Base-by-base conservation (phyloP, 1,284 basidiomycete genomes). In the Agaricales sp. region DNA sequence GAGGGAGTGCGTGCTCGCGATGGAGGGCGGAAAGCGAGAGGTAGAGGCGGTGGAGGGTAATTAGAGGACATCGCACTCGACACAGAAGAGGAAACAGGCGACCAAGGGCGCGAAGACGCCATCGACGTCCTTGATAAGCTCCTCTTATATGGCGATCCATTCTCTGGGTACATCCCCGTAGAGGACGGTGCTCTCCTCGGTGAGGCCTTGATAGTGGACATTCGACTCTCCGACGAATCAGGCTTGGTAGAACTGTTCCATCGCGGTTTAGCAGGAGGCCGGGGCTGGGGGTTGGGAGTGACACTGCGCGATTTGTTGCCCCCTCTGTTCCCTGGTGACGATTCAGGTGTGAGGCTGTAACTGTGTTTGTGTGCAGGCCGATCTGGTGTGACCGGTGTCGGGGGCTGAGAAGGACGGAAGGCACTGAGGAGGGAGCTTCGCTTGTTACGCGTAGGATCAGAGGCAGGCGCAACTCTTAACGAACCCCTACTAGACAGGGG, bases 181-280 rank as follows among this genome's bases (percentile, higher is more conserved):
- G 71, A 59, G 18, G 73, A 75, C 20, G 72, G 72, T 4, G 74
- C 66, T 49, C 74, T 66, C 57, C 69, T 73, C n/a, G 73, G 71
- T 11, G 75, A 68, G 18, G 66, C 67, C 59, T 76, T 80, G 50
- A 76, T 59, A 3, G 75, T 77, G 24, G 58, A 59, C 13, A 62
- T 55, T 22, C 69, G 66, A 20, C 76, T 74, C 21, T 80, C 80
- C 3, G 63, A 52, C 45, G n/a, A n/a, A n/a, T 77, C 69, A 13
- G 88, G 71, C 59, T 72, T 86, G 2, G 86, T 89, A 2, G 87
- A 90, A 55, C 80, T 75, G 58, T 91, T 91, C 87, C 87, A 91
- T 19, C 67, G 67, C 50, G 76, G 77, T 54, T 73, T 80, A 11
- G 43, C 24, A 38, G 58, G 20, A 21, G 11, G 13, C 30, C 16